Evolutionary conservation across 2,329 filamentous ascomycete genomes (phyloP).

Genomic region (Colletotrichum lini): DNA sequence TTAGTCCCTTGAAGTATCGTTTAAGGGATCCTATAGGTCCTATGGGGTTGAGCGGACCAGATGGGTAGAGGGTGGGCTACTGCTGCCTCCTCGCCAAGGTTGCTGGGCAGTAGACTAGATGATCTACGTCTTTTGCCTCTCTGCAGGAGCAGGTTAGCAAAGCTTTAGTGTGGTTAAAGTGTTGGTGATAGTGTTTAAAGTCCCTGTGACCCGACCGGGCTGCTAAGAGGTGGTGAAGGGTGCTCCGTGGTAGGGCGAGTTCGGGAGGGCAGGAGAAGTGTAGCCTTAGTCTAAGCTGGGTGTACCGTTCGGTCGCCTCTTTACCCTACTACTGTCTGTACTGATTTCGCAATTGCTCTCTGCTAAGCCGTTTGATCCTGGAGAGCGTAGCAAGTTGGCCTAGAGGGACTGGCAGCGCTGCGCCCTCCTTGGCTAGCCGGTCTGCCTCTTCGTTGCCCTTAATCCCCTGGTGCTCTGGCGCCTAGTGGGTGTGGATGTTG

Average conservation of each 20-base stretch:
- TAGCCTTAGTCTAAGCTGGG: not conserved
- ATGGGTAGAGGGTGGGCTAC: too few relatives aligned
- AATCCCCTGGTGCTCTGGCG: constrained; percentile 1
- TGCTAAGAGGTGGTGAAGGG: not conserved
- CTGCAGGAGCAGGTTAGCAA: not conserved
- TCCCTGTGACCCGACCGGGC: not conserved
- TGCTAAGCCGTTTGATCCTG: not conserved
- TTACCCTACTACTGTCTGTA: not conserved
- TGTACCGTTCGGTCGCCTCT: not conserved
- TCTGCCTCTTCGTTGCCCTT: constrained; percentile 4
- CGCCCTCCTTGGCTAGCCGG: constrained; percentile 4
- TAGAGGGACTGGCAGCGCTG: not conserved
- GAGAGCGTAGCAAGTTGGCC: not conserved
- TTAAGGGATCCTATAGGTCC: too few relatives aligned
- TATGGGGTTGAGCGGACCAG: too few relatives aligned
- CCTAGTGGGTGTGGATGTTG: not conserved
- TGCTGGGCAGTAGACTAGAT: too few relatives aligned
- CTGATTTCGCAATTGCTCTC: not conserved
- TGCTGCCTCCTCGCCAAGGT: too few relatives aligned
- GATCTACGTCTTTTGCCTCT: too few relatives aligned
- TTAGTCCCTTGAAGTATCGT: too few relatives aligned
- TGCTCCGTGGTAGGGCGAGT: not conserved
- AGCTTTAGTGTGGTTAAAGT: not conserved
- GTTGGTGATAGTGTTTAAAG: not conserved
- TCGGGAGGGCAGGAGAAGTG: not conserved